Base-by-base conservation (phyloP, 2,329 filamentous ascomycete species). In the Aspergillus awamori region DNA sequence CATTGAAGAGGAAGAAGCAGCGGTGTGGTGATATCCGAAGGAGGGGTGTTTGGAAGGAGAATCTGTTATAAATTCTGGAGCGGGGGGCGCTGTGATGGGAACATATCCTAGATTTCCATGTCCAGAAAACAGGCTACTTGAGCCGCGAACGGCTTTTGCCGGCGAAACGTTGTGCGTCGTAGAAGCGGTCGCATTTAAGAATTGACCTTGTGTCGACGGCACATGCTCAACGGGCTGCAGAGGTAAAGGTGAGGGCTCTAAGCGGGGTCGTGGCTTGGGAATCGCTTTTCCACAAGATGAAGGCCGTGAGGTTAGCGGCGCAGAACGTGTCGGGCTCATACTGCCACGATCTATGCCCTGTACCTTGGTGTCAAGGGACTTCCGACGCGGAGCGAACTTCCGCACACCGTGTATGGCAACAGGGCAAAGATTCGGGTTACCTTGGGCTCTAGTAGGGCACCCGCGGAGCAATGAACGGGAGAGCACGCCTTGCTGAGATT, bases 31-130 rank as follows among this genome's bases (percentile, higher is more conserved):
- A 66, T 69, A 75, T 62, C 67, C 69, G 54, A 74, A 76, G 54
- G 72, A 76, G 57, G 76, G 69, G 65, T 78, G 79, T 70, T 83
- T 83, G 17, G 76, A 67, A 8, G 80, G 81, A 15, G 81, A 83
- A 64, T 82, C 81, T 13, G 79, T 82, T 26, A 76, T 78, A 67
- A 80, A 81, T 64, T 72, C 73, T 58, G 72, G 74, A 59, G 79
- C 74, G 56, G 72, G 68, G 51, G 81, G 80, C 49, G 80, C 77
- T 63, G 76, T 78, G 54, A 87, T 84, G 72, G 89, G 88, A 65
- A 95, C 81, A 70, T 86, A 75, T 82, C 83, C 69, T 82, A 83
- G 67, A 88, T 84, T 65, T 84, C 86, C 69, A 83, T 84, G 64
- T 83, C 83, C 41, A 83, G 88, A 51, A 63, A 71, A 64, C 4